Evolutionary conservation across 2,329 filamentous ascomycete species (phyloP).

Genomic region (Arthrobotrys megalospora): DNA sequence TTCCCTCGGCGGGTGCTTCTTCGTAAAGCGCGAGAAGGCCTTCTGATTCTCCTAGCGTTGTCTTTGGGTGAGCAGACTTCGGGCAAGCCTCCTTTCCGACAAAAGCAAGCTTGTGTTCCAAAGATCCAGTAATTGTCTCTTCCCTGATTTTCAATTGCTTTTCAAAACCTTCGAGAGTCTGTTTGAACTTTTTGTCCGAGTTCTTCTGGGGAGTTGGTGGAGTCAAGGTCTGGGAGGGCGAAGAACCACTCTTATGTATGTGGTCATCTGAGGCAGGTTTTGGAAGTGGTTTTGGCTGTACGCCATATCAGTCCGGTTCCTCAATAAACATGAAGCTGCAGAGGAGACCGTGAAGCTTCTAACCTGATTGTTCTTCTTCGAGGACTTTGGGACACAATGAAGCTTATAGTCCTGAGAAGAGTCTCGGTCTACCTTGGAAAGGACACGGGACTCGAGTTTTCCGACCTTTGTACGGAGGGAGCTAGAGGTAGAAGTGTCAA

Average conservation of each 20-base stretch:
- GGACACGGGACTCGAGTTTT: background rate
- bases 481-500: background rate
- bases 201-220: slow-evolving; percentile 26
- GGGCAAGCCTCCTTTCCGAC: background rate
- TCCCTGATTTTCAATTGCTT: slow-evolving; percentile 38
- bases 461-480: slow-evolving; percentile 17
- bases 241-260: background rate
- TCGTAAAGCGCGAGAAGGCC: slow-evolving; percentile 36
- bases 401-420: slow-evolving; percentile 28
- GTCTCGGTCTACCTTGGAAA: slow-evolving; percentile 14
- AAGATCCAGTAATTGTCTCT: background rate
- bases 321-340: background rate
- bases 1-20: slow-evolving; percentile 22
- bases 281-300: slow-evolving; percentile 48
- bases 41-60: slow-evolving; percentile 20
- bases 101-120: slow-evolving; percentile 13
- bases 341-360: background rate
- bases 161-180: slow-evolving; percentile 33
- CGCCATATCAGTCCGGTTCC: background rate
- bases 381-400: slow-evolving; percentile 46
- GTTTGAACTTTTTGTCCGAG: slow-evolving; percentile 18
- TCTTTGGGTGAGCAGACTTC: background rate
- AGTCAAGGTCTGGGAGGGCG: background rate
- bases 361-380: slow-evolving; percentile 32
- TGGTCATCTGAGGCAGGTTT: slow-evolving; percentile 19